phyloP scores from a whole-genome alignment of 2,329 filamentous ascomycete genomes.

The Emericellopsis atlantica region DNA sequence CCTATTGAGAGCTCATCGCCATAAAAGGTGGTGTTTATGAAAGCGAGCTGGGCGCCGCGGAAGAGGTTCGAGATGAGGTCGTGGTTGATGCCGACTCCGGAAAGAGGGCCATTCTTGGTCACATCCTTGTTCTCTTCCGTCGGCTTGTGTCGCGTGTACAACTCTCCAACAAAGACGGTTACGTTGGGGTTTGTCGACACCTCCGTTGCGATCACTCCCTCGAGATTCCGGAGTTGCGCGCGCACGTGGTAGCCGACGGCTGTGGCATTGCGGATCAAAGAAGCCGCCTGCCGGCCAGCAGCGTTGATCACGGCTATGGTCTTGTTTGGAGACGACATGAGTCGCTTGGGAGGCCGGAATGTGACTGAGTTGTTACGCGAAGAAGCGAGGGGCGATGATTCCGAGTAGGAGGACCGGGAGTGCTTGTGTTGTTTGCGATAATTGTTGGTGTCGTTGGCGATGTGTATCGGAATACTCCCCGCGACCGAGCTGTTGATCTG shows the following conservation, averaged over 20 bases:
- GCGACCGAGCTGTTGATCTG: constrained; percentile 24
- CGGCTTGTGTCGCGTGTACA: constrained; percentile 42
- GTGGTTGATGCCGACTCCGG: constrained; percentile 56
- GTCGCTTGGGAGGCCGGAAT: constrained; percentile 47
- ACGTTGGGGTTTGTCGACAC: constrained; percentile 70
- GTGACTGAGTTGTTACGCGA: constrained; percentile 48
- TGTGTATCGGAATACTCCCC: constrained; percentile 23
- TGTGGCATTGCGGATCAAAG: constrained; percentile 84
- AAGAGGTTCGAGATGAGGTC: constrained; percentile 68
- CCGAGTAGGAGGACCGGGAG: constrained; percentile 49
- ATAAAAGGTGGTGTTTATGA: constrained; percentile 97
- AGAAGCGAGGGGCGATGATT: constrained; percentile 38
- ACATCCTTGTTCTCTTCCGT: constrained; percentile 46
- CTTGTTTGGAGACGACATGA: constrained; percentile 52
- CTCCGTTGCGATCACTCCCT: constrained; percentile 80
- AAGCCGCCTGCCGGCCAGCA: constrained; percentile 89
- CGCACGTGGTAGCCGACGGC: constrained; percentile 89
- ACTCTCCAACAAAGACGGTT: constrained; percentile 49
- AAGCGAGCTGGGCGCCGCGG: constrained; percentile 73
- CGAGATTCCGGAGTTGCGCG: constrained; percentile 78
- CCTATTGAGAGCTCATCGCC: constrained; percentile 89
- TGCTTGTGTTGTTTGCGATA: constrained; percentile 41
- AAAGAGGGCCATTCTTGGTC: constrained; percentile 52
- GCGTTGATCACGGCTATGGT: constrained; percentile 93
- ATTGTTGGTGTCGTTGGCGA: constrained; percentile 19